phyloP scores from a whole-genome alignment of 352 stramenopile species.

The Saprolegnia parasitica region DNA sequence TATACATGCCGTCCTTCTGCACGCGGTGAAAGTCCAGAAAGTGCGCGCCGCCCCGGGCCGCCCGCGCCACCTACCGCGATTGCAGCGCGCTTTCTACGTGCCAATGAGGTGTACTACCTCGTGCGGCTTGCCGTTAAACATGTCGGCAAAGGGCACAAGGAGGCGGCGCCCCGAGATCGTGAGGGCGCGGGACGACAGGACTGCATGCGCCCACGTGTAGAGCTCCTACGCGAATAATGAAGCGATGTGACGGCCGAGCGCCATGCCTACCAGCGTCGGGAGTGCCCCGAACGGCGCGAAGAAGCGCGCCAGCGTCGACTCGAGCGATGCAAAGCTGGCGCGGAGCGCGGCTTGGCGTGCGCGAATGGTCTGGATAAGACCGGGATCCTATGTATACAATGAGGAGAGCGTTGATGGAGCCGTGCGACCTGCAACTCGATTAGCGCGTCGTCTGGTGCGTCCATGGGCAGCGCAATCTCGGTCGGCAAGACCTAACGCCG shows the following conservation, averaged over 20 bases:
- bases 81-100: neutral
- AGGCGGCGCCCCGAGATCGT: slow-evolving; percentile 65
- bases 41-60: slow-evolving; percentile 40
- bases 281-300: neutral
- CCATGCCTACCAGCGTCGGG: neutral
- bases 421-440: slow-evolving; percentile 27
- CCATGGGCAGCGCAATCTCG: slow-evolving; percentile 37
- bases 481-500: slow-evolving; percentile 18
- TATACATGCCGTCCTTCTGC: slow-evolving; percentile 36
- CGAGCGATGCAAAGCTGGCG: neutral
- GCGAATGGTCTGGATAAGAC: neutral
- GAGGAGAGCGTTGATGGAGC: neutral
- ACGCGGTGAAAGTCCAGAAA: slow-evolving; percentile 59
- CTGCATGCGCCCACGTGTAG: slow-evolving; percentile 34
- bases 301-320: neutral
- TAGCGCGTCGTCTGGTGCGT: slow-evolving; percentile 34
- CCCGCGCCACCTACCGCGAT: neutral
- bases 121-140: slow-evolving; percentile 77
- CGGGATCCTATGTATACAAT: slow-evolving; percentile 3
- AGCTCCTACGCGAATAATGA: slow-evolving; percentile 2
- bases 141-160: slow-evolving; percentile 82
- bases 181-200: slow-evolving; percentile 72
- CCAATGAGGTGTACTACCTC: neutral
- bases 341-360: neutral
- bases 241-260: neutral